phyloP scores from a whole-genome alignment of 2,329 filamentous ascomycete species.

The Ceratocystis cacaofunesta region DNA sequence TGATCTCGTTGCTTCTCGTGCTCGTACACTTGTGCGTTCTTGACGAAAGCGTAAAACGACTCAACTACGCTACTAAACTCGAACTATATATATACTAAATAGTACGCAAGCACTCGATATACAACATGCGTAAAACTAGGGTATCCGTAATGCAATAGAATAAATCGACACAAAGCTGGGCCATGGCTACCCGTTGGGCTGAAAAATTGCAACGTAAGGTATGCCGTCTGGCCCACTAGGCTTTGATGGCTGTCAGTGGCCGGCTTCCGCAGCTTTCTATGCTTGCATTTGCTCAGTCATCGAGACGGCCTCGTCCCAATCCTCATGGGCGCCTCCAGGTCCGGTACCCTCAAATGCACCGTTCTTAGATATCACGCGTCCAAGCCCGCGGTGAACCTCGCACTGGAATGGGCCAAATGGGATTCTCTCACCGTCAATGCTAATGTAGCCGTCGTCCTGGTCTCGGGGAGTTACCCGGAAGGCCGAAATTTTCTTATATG shows the following conservation, averaged over 20 bases:
- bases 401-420: slow-evolving; percentile 84
- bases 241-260: slow-evolving; percentile 5
- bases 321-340: slow-evolving; percentile 23
- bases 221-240: neutral
- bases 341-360: slow-evolving; percentile 55
- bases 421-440: slow-evolving; percentile 79
- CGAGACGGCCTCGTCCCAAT: slow-evolving; percentile 32
- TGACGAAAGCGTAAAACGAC: no score
- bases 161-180: neutral
- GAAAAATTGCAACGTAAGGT: neutral
- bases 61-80: neutral
- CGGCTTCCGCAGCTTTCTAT: slow-evolving; percentile 15
- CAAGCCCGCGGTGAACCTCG: slow-evolving; percentile 70
- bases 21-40: neutral
- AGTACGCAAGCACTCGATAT: neutral
- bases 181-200: neutral
- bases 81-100: neutral
- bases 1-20: neutral
- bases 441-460: slow-evolving; percentile 66
- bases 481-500: slow-evolving; percentile 72
- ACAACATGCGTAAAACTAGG: neutral
- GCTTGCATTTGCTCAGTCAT: slow-evolving; percentile 22
- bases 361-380: slow-evolving; percentile 66
- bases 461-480: slow-evolving; percentile 70
- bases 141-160: neutral